Evolutionary conservation across 371 early-diverging fungal genomes (phyloP).

Genomic region (Phascolomyces articulosus): DNA sequence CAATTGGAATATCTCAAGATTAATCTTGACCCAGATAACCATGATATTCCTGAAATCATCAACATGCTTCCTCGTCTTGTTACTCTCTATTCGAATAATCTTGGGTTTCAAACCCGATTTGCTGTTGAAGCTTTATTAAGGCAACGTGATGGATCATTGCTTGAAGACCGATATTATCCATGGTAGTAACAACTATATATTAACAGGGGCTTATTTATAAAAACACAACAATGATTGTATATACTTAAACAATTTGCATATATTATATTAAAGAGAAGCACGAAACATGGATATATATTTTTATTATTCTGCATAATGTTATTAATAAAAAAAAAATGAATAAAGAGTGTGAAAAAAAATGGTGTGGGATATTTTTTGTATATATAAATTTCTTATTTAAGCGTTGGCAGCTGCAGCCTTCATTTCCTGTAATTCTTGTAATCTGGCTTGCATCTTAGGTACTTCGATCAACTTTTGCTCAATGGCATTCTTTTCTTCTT

Average conservation of each 20-base stretch:
- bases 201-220: too few relatives aligned
- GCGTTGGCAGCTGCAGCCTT: conserved; percentile 13
- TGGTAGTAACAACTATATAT: too few relatives aligned
- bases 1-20: background rate
- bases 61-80: background rate
- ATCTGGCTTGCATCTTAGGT: conserved; percentile 70
- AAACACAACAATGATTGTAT: too few relatives aligned
- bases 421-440: conserved; percentile 59
- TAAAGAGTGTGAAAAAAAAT: too few relatives aligned
- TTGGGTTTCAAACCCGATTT: background rate
- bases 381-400: too few relatives aligned
- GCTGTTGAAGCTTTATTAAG: background rate
- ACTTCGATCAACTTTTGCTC: conserved; percentile 75
- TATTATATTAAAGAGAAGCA: too few relatives aligned
- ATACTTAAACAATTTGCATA: too few relatives aligned
- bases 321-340: too few relatives aligned
- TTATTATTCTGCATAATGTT: background rate
- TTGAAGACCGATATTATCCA: background rate
- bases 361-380: too few relatives aligned
- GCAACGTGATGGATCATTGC: background rate
- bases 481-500: conserved; percentile 70
- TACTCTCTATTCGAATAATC: background rate
- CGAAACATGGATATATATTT: background rate
- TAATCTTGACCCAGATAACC: background rate
- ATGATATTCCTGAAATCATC: background rate